A percentile compares a stretch with the other conserved stretches of the same genome.
phyloP scores from a whole-genome alignment of 148 eudicot genomes.

The Limonium bicolor region DNA sequence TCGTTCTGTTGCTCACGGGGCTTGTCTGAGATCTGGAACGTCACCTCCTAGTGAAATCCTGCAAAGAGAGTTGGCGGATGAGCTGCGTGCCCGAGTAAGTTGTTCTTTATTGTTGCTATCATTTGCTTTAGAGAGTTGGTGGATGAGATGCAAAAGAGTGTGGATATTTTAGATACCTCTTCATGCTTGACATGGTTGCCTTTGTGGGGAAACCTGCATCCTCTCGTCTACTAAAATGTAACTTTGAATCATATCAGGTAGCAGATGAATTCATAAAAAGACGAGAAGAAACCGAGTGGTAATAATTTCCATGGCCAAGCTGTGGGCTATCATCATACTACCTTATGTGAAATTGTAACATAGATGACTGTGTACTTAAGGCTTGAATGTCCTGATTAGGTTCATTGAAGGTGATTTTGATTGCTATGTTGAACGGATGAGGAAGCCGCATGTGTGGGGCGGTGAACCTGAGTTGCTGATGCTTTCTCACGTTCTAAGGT shows the following conservation, averaged over 20 bases:
- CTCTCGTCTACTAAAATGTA: too few relatives aligned
- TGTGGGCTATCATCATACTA: background rate
- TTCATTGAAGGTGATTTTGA: slow-evolving; percentile 93
- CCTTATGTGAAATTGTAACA: background rate
- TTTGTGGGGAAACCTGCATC: too few relatives aligned
- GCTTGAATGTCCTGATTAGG: slow-evolving; percentile 32
- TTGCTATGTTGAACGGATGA: slow-evolving; percentile 49
- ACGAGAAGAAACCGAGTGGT: slow-evolving; percentile 96
- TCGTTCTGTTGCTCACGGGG: slow-evolving; percentile 95
- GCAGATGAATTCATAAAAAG: slow-evolving; percentile 87
- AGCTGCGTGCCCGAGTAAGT: slow-evolving; percentile 65
- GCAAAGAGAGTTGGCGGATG: slow-evolving; percentile 85
- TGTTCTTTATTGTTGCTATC: too few relatives aligned
- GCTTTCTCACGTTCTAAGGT: slow-evolving; percentile 95
- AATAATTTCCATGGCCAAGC: background rate
- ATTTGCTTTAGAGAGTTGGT: too few relatives aligned
- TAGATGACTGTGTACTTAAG: too few relatives aligned
- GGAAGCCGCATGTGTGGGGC: slow-evolving; percentile 96
- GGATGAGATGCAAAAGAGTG: too few relatives aligned
- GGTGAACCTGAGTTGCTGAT: slow-evolving; percentile 95
- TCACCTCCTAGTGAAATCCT: slow-evolving; percentile 63
- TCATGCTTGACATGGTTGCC: too few relatives aligned
- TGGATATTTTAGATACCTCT: too few relatives aligned
- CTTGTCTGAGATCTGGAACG: slow-evolving; percentile 64
- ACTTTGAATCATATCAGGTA: slow-evolving; percentile 37